Conservation (phyloP, 2,329 filamentous ascomycete species). For the Aspergillus cejpii region DNA sequence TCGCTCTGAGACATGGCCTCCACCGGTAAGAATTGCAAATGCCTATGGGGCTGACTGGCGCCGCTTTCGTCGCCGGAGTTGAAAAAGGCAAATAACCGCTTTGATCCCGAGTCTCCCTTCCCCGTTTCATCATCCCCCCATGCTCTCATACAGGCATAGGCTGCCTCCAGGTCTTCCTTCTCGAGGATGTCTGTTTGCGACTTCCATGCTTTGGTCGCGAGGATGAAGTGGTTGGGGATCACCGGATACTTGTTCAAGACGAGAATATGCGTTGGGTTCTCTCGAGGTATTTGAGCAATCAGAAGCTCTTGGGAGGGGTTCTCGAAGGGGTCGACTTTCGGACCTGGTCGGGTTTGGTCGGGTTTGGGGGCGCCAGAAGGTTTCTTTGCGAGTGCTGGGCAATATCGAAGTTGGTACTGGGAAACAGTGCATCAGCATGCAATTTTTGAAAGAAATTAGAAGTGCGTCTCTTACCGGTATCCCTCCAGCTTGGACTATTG, state of each 20-base stretch:
- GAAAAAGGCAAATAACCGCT: slow-evolving; percentile 44
- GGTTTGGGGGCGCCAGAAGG: slow-evolving; percentile 25
- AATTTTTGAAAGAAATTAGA: slow-evolving; percentile 1
- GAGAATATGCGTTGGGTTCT: slow-evolving; percentile 34
- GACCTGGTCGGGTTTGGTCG: slow-evolving; percentile 13
- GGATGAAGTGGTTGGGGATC: slow-evolving; percentile 45
- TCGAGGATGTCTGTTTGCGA: slow-evolving; percentile 42
- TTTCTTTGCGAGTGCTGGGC: slow-evolving; percentile 44
- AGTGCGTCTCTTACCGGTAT: slow-evolving; percentile 27
- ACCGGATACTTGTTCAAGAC: slow-evolving; percentile 47
- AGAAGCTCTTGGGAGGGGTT: slow-evolving; percentile 40
- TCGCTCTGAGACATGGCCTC: slow-evolving; percentile 39
- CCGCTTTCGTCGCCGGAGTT: slow-evolving; percentile 46
- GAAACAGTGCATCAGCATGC: background rate
- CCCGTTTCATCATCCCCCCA: slow-evolving; percentile 27
- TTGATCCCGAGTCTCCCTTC: slow-evolving; percentile 5
- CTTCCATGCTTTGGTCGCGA: slow-evolving; percentile 42
- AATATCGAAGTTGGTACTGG: slow-evolving; percentile 46
- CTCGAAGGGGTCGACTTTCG: slow-evolving; percentile 42
- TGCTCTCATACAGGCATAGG: slow-evolving; percentile 38
- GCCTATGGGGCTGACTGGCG: slow-evolving; percentile 44
- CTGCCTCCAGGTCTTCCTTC: slow-evolving; percentile 36
- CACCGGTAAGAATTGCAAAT: slow-evolving; percentile 45
- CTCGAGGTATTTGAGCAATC: slow-evolving; percentile 35
- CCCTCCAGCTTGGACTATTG: slow-evolving; percentile 30